Evolutionary conservation across 192 early-diverging fungal genomes (phyloP).

Genomic region (Rhizophagus prolifer): DNA sequence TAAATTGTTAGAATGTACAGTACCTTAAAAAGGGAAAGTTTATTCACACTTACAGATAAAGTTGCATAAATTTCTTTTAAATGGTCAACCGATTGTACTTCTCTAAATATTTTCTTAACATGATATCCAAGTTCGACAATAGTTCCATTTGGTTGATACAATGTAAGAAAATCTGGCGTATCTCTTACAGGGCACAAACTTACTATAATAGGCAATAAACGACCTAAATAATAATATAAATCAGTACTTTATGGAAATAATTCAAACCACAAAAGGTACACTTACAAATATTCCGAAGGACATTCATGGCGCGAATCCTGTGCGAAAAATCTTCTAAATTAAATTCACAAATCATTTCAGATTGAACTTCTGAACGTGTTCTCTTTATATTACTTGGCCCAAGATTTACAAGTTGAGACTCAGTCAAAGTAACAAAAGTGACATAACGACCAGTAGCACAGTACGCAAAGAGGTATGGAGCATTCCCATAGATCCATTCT

Average conservation of each 20-base stretch:
- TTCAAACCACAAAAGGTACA: not conserved
- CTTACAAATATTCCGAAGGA: constrained; percentile 11
- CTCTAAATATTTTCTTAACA: too few species aligned
- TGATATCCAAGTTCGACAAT: not conserved
- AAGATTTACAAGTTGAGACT: not conserved
- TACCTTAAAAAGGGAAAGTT: too few species aligned
- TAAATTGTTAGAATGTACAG: constrained; percentile 14
- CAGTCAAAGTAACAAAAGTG: constrained; percentile 11
- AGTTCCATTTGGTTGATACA: constrained; percentile 12
- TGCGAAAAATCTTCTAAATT: not conserved
- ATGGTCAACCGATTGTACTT: too few species aligned
- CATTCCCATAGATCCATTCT: constrained; percentile 22
- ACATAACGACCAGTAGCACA: constrained; percentile 4
- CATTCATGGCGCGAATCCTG: constrained; percentile 14
- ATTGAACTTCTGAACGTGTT: too few species aligned
- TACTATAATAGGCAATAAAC: constrained; percentile 23
- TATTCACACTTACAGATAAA: not conserved
- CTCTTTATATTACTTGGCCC: too few species aligned
- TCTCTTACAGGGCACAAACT: constrained; percentile 8
- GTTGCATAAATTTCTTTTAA: not conserved
- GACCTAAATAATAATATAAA: constrained; percentile 19
- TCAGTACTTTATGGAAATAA: constrained; percentile 1
- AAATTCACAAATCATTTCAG: too few species aligned
- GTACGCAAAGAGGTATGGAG: too few species aligned
- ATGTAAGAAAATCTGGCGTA: constrained; percentile 6